phyloP scores from a whole-genome alignment of 225 moss, liverwort and hornwort species.

The Pseudoscleropodium purum region DNA sequence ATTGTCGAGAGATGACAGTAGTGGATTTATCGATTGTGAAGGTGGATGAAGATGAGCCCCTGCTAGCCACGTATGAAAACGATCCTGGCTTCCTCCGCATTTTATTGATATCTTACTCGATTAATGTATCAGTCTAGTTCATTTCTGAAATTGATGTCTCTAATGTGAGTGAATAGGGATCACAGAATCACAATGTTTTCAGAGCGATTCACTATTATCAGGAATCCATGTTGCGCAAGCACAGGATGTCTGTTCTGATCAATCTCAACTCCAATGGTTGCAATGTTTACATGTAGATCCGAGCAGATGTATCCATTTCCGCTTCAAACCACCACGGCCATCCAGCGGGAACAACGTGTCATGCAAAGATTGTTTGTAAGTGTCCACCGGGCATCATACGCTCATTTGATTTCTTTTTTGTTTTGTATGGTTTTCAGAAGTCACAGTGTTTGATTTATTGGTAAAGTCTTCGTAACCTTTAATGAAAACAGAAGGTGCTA shows the following conservation, averaged over 20 bases:
- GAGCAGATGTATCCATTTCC: slow-evolving; percentile 41
- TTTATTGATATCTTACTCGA: background rate
- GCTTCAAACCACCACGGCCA: slow-evolving; percentile 66
- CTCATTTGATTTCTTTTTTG: background rate
- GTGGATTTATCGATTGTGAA: slow-evolving; percentile 37
- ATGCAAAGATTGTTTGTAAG: slow-evolving; percentile 81
- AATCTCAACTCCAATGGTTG: background rate
- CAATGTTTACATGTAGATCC: slow-evolving; percentile 25
- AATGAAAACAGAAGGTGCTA: background rate
- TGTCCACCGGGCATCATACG: background rate
- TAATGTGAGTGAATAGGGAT: background rate
- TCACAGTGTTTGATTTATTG: background rate
- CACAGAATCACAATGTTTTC: background rate
- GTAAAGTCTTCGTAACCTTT: background rate
- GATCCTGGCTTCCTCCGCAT: background rate
- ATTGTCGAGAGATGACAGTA: slow-evolving; percentile 13
- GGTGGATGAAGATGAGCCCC: slow-evolving; percentile 40
- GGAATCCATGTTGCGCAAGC: background rate
- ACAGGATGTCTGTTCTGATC: background rate
- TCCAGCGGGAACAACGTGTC: slow-evolving; percentile 82
- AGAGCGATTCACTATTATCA: background rate
- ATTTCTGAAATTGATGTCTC: background rate
- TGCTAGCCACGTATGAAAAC: slow-evolving; percentile 22
- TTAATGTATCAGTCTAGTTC: background rate
- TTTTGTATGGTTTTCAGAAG: background rate